Percentiles rank a stretch among this genome's conserved stretches.
These are phyloP conservation scores for Eucalyptus sideroxylon DNA, from an alignment of 345 rosid genomes.

Conservation along the genomic window DNA sequence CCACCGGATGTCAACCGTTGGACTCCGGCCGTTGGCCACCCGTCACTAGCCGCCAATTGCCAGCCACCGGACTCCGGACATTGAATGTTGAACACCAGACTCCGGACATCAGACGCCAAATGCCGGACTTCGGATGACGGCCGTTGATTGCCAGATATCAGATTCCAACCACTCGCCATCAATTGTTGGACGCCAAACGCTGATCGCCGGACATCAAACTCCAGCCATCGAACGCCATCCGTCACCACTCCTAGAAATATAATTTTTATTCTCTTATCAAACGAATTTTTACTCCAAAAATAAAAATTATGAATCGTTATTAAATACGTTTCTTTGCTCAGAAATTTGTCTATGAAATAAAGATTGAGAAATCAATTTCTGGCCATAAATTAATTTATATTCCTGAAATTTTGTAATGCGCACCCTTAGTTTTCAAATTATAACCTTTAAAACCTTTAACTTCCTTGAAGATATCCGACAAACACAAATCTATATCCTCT, in stretches of 20 bases:
- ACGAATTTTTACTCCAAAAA: no score
- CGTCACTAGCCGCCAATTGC: rapidly evolving
- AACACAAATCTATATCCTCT: background rate
- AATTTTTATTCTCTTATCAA: no score
- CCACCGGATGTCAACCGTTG: rapidly evolving
- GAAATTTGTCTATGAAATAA: rapidly evolving
- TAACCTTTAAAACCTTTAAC: background rate
- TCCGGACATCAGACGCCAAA: rapidly evolving
- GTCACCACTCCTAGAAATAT: no score
- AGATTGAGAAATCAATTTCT: no score
- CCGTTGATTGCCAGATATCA: rapidly evolving
- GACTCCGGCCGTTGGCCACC: no score
- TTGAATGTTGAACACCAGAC: rapidly evolving
- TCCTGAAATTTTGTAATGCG: rapidly evolving
- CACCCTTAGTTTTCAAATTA: background rate
- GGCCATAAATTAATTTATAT: no score
- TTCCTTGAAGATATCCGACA: background rate
- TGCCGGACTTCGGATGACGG: no score
- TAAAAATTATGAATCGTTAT: no score
- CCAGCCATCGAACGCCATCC: rapidly evolving
- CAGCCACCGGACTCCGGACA: rapidly evolving
- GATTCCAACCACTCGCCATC: rapidly evolving
- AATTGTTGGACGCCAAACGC: rapidly evolving
- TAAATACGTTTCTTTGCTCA: rapidly evolving
- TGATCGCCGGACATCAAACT: rapidly evolving